Conservation (phyloP, 352 stramenopile genomes). For the Pythium dissimile region DNA sequence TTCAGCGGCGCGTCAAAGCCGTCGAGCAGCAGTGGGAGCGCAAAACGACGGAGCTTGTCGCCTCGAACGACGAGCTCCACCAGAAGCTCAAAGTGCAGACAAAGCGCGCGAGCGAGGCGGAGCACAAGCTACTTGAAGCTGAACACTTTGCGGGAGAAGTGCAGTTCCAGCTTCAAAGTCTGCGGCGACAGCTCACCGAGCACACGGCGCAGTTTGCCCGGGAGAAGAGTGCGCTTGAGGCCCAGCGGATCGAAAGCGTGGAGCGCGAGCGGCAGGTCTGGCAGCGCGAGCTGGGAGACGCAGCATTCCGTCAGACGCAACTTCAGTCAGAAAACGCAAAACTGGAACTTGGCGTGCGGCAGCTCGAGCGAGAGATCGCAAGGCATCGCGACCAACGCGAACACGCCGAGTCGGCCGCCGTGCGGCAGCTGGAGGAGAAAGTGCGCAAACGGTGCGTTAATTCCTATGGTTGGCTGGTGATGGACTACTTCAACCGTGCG, state of each 20-base stretch:
- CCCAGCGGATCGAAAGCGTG: conserved; percentile 29
- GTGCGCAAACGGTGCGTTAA: conserved; percentile 33
- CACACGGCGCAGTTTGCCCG: conserved; percentile 26
- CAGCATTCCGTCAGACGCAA: conserved; percentile 40
- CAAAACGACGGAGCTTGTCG: conserved; percentile 38
- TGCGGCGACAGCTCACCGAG: conserved; percentile 39
- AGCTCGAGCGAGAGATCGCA: conserved; percentile 61
- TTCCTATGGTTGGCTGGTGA: background rate
- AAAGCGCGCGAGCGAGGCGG: conserved; percentile 4
- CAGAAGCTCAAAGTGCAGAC: conserved; percentile 19
- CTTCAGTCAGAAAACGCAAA: conserved; percentile 54
- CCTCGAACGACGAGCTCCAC: conserved; percentile 40
- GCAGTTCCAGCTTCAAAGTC: conserved; percentile 31
- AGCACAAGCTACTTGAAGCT: conserved; percentile 24
- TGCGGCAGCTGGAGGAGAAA: conserved; percentile 43
- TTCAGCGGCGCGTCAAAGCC: conserved; percentile 31
- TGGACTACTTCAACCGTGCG: background rate
- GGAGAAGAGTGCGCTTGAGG: conserved; percentile 31
- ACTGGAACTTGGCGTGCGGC: conserved; percentile 50
- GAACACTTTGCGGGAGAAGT: conserved; percentile 29
- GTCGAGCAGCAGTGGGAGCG: conserved; percentile 46
- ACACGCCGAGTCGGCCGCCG: conserved; percentile 34
- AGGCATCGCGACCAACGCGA: conserved; percentile 42
- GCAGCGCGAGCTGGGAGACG: conserved; percentile 55
- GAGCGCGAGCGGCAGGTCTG: conserved; percentile 52